Evolutionary conservation across 2,329 filamentous ascomycete species (phyloP).

Genomic region (Diaporthe aspalathi): DNA sequence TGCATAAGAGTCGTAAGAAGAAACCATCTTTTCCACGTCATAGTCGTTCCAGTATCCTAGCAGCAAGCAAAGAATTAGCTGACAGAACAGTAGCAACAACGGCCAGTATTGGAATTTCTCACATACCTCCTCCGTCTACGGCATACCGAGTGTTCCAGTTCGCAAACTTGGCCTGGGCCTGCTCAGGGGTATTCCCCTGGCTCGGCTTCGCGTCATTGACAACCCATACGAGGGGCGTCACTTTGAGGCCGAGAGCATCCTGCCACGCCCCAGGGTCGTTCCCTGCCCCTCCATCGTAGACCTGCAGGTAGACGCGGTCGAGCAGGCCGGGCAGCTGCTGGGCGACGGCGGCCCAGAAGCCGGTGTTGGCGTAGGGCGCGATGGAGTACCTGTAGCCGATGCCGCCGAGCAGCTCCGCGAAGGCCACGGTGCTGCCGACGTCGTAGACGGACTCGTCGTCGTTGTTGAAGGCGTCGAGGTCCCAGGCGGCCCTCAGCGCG

Average conservation of each 20-base stretch:
- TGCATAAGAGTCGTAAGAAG: slow-evolving; percentile 11
- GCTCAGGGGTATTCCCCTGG: slow-evolving; percentile 20
- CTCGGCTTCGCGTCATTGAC: slow-evolving; percentile 22
- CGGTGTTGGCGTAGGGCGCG: slow-evolving; percentile 52
- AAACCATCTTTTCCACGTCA: slow-evolving; percentile 4
- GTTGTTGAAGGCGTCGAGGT: slow-evolving; percentile 56
- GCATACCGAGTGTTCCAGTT: slow-evolving; percentile 20
- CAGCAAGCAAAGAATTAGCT: neutral
- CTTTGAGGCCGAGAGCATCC: slow-evolving; percentile 16
- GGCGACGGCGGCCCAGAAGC: slow-evolving; percentile 49
- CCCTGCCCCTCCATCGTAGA: slow-evolving; percentile 23
- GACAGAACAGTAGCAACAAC: too few species aligned
- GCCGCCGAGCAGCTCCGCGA: slow-evolving; percentile 52
- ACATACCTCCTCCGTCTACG: slow-evolving; percentile 22
- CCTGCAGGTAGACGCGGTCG: slow-evolving; percentile 31
- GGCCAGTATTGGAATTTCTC: too few species aligned
- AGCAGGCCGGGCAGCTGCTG: slow-evolving; percentile 43
- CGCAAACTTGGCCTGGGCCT: slow-evolving; percentile 27
- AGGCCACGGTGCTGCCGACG: slow-evolving; percentile 51
- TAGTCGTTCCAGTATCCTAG: slow-evolving; percentile 27
- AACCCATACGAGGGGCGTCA: slow-evolving; percentile 23
- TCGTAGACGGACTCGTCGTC: slow-evolving; percentile 56
- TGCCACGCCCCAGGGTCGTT: slow-evolving; percentile 22
- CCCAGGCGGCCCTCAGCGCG: slow-evolving; percentile 51
- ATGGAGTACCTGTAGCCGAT: slow-evolving; percentile 54